Conservation (phyloP, 129 eudicot species). For the Flaveria linearis region DNA sequence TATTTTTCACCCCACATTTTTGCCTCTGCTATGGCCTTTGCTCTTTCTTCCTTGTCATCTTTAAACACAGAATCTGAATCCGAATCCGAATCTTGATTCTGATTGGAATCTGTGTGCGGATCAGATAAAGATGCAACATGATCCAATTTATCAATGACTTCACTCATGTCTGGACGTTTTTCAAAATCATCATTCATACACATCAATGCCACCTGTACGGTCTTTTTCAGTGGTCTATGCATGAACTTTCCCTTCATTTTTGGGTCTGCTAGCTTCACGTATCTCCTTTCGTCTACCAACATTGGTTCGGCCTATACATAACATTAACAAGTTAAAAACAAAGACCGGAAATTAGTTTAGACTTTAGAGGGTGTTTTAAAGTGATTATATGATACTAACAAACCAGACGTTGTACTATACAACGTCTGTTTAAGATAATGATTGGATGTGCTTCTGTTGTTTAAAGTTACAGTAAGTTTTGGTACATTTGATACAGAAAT, state of each 20-base stretch:
- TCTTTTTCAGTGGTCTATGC: constrained; percentile 26
- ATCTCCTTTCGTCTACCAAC: constrained; percentile 43
- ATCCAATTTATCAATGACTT: constrained; percentile 51
- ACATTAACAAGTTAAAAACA: constrained; percentile 10
- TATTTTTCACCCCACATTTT: constrained; percentile 64
- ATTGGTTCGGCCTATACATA: constrained; percentile 49
- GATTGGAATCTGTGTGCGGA: background rate
- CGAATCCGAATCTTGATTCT: constrained; percentile 21
- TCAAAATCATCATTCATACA: constrained; percentile 46
- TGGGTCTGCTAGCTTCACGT: constrained; percentile 64
- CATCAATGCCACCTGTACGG: constrained; percentile 54
- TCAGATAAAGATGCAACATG: constrained; percentile 37
- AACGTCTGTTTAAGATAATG: background rate
- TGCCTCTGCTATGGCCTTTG: constrained; percentile 62
- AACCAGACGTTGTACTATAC: too few relatives aligned
- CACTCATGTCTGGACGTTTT: constrained; percentile 56
- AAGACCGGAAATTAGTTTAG: background rate
- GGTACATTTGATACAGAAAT: too few relatives aligned
- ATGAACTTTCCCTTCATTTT: constrained; percentile 53
- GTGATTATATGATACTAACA: too few relatives aligned
- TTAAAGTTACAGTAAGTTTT: too few relatives aligned
- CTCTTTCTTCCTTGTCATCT: constrained; percentile 41
- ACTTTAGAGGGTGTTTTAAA: background rate
- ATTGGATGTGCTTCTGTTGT: too few relatives aligned
- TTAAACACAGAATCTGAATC: constrained; percentile 23